Conservation (phyloP, 345 rosid species). For the Syzygium oleosum region DNA sequence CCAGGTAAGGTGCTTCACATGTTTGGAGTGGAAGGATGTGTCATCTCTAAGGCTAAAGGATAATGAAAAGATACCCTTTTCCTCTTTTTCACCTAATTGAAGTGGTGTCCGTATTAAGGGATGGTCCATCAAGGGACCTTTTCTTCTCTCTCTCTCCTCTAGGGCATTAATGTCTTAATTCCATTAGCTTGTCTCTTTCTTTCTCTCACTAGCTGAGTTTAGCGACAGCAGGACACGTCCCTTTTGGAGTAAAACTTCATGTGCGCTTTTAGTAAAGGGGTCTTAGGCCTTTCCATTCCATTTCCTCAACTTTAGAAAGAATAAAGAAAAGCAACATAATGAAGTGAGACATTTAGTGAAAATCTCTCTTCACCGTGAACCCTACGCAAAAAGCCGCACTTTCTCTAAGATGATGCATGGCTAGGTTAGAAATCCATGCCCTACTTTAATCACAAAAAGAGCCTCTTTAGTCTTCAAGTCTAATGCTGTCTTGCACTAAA, state of each 20-base stretch:
- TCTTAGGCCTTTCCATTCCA: not conserved
- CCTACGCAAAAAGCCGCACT: not conserved
- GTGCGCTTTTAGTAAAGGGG: not conserved
- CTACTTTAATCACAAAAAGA: not conserved
- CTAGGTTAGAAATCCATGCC: not conserved
- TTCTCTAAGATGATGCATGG: not conserved
- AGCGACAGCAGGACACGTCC: not conserved
- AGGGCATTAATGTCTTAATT: not conserved
- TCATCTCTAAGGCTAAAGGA: not conserved
- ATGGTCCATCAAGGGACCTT: not conserved
- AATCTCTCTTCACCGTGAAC: not conserved
- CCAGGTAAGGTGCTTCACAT: conserved; percentile 1
- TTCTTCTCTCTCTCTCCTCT: not conserved
- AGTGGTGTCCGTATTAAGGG: not conserved
- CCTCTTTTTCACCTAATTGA: not conserved
- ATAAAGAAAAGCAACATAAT: not conserved
- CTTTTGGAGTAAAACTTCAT: not conserved
- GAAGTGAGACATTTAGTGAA: not conserved
- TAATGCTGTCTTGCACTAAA: not conserved
- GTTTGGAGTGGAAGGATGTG: not conserved
- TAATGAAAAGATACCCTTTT: not conserved
- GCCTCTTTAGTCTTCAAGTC: not conserved
- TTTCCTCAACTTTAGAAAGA: not conserved
- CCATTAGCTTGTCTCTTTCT: not conserved
- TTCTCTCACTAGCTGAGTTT: not conserved